A percentile compares a stretch with the other conserved stretches of the same genome.
Conservation (phyloP, 1,284 basidiomycete species). For the Ustilago bromivora region DNA sequence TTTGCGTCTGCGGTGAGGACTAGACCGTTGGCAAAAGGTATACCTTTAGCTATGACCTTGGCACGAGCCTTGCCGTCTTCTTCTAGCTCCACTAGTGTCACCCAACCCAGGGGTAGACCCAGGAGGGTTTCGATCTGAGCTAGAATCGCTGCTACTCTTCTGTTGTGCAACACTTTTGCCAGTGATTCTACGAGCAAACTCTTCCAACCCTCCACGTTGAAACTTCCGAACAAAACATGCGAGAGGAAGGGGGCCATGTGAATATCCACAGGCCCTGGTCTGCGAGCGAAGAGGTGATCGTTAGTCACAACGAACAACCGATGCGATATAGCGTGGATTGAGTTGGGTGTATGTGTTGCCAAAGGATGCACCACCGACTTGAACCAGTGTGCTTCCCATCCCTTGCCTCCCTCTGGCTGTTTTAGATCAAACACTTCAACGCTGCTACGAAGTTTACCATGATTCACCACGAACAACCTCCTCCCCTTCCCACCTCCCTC, state of each 20-base stretch:
- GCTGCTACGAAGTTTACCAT: conserved; percentile 6
- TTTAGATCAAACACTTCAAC: conserved; percentile 39
- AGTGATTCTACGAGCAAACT: background rate
- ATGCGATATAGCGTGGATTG: conserved; percentile 76
- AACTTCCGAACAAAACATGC: conserved; percentile 1
- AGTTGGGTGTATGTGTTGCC: conserved; percentile 73
- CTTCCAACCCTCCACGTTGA: background rate
- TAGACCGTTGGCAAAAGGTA: conserved; percentile 79
- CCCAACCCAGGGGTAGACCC: conserved; percentile 75
- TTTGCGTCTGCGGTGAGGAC: conserved; percentile 74
- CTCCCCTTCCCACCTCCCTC: background rate
- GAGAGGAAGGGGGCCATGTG: conserved; percentile 17
- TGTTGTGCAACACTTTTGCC: background rate
- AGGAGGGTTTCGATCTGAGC: conserved; percentile 74
- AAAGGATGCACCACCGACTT: conserved; percentile 30
- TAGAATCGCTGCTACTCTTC: conserved; percentile 60
- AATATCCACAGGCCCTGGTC: conserved; percentile 61
- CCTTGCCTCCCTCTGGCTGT: background rate
- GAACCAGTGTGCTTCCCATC: conserved; percentile 26
- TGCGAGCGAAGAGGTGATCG: conserved; percentile 78
- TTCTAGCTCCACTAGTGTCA: conserved; percentile 53
- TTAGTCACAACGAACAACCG: conserved; percentile 78
- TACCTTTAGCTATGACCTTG: conserved; percentile 71
- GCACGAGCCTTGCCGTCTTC: conserved; percentile 12
- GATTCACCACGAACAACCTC: conserved; percentile 38